Evolutionary conservation across 257 asterid genomes (phyloP).

Genomic region (Nicotiana otophora): DNA sequence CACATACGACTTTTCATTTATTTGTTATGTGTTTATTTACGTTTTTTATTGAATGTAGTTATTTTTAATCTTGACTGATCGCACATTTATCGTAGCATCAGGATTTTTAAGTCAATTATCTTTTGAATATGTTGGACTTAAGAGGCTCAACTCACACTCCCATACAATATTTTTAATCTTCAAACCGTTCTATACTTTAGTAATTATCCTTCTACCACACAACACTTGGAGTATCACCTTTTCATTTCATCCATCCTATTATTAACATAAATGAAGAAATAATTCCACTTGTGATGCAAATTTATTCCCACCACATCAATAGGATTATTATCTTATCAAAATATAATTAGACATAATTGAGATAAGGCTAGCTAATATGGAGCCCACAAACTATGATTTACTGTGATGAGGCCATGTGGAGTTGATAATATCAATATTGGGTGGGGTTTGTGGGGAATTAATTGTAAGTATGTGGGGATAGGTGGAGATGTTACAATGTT

Average conservation of each 20-base stretch:
- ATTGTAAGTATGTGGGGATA: background rate
- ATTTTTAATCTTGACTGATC: background rate
- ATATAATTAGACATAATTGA: background rate
- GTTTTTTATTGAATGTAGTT: too few relatives aligned
- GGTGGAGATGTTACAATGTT: background rate
- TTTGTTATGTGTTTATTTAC: too few relatives aligned
- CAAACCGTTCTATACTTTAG: background rate
- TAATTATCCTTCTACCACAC: background rate
- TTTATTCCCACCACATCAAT: background rate
- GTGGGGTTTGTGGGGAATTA: background rate
- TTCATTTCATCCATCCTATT: background rate
- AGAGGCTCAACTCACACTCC: background rate
- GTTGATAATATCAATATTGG: background rate
- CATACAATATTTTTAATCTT: background rate
- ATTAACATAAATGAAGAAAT: background rate
- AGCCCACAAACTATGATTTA: background rate
- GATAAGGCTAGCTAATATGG: background rate
- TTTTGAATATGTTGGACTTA: background rate
- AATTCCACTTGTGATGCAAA: background rate
- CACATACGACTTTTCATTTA: background rate
- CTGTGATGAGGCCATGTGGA: background rate
- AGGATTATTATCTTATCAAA: background rate
- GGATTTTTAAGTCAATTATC: too few relatives aligned
- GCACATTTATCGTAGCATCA: too few relatives aligned
- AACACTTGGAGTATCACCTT: background rate